Conservation (phyloP, 768 basidiomycete species). For the Amanita thiersii region DNA sequence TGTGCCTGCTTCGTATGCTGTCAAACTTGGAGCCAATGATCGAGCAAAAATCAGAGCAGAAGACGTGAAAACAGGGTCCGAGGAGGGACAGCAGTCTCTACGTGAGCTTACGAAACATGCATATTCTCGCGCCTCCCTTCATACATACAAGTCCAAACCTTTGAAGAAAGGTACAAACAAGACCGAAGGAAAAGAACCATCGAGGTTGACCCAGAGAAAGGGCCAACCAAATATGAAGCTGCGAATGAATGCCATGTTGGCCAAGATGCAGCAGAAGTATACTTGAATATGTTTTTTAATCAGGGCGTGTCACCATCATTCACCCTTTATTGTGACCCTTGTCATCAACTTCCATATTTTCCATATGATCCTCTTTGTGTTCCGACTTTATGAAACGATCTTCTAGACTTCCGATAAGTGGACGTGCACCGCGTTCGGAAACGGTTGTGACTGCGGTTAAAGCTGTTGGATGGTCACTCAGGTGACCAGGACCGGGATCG, state of each 20-base stretch:
- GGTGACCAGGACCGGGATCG: constrained; percentile 75
- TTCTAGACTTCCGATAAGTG: constrained; percentile 50
- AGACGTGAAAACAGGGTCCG: constrained; percentile 13
- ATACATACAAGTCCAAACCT: constrained; percentile 46
- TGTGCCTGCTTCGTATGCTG: not conserved
- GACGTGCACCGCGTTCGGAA: constrained; percentile 24
- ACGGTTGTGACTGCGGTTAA: constrained; percentile 54
- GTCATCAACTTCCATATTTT: constrained; percentile 44
- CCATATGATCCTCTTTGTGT: constrained; percentile 23
- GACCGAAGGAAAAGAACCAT: constrained; percentile 17
- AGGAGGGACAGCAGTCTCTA: constrained; percentile 34
- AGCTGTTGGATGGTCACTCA: constrained; percentile 74
- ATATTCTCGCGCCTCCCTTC: constrained; percentile 50
- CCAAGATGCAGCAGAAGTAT: constrained; percentile 68
- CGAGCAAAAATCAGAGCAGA: constrained; percentile 11
- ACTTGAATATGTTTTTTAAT: constrained; percentile 20
- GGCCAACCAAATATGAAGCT: constrained; percentile 70
- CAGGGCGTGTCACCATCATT: constrained; percentile 13
- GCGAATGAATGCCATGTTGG: constrained; percentile 81
- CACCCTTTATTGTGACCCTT: constrained; percentile 38
- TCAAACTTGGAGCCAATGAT: constrained; percentile 10
- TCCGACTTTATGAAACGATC: constrained; percentile 54
- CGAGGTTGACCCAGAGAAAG: no score
- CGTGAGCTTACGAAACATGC: constrained; percentile 58
- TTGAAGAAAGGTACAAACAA: constrained; percentile 20